phyloP scores from a whole-genome alignment of 805 yeast genomes.

The Ogataea trehaloabstinens region DNA sequence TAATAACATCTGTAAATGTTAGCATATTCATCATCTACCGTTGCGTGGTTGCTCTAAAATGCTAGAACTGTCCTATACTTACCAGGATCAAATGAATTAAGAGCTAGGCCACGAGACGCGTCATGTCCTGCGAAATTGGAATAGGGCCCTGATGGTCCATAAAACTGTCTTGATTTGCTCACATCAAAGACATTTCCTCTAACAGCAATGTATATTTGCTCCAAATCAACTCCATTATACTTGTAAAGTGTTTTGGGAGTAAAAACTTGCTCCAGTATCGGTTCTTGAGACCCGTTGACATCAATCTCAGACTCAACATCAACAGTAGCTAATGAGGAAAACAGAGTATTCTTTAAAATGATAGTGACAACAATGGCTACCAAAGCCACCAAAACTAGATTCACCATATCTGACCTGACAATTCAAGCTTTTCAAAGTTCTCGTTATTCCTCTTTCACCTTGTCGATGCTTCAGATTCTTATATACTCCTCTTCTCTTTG shows the following conservation, averaged over 20 bases:
- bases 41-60: background rate
- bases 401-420: constrained; percentile 29
- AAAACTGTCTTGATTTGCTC: constrained; percentile 72
- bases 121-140: constrained; percentile 94
- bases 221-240: constrained; percentile 79
- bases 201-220: constrained; percentile 82
- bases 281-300: constrained; percentile 16
- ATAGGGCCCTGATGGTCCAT: constrained; percentile 96
- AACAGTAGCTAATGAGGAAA: constrained; percentile 18
- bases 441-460: background rate
- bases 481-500: constrained; percentile 1
- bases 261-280: constrained; percentile 43
- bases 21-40: too few species aligned
- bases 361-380: constrained; percentile 20
- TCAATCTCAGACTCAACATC: constrained; percentile 25
- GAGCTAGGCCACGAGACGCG: constrained; percentile 89
- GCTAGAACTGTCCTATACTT: constrained; percentile 11
- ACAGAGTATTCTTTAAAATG: constrained; percentile 22
- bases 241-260: constrained; percentile 73
- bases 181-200: constrained; percentile 86
- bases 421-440: too few species aligned
- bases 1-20: constrained; percentile 45
- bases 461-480: background rate
- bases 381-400: constrained; percentile 23
- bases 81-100: constrained; percentile 75